These are phyloP conservation scores for Wickerhamomyces subpelliculosus DNA, from an alignment of 805 yeast species.

Conservation along the genomic window DNA sequence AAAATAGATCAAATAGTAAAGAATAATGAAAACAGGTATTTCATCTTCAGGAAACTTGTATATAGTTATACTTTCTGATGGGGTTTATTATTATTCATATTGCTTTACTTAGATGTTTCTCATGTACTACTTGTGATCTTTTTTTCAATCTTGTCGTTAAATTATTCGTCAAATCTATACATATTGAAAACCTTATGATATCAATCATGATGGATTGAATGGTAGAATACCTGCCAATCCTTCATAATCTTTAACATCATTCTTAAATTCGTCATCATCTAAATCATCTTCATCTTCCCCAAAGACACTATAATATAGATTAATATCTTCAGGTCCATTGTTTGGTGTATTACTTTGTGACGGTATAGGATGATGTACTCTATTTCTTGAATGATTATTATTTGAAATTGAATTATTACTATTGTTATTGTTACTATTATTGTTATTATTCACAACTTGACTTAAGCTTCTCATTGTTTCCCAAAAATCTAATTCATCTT, in stretches of 20 bases:
- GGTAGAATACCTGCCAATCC: constrained; percentile 16
- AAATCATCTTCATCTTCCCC: constrained; percentile 13
- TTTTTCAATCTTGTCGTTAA: no score
- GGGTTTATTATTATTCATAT: no score
- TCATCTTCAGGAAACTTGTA: no score
- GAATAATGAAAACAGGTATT: no score
- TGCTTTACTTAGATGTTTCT: no score
- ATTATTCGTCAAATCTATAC: no score
- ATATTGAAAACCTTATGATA: no score
- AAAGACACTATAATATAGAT: constrained; percentile 5
- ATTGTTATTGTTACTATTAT: constrained; percentile 10
- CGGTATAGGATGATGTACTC: neutral
- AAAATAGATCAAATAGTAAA: constrained; percentile 23
- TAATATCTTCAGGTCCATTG: neutral
- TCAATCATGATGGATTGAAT: constrained; percentile 20
- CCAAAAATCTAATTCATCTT: constrained; percentile 66
- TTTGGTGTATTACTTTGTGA: neutral
- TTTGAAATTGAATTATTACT: constrained; percentile 8
- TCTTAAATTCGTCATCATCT: constrained; percentile 15
- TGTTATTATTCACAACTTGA: constrained; percentile 25
- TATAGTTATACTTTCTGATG: no score
- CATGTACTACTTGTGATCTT: no score
- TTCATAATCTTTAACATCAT: constrained; percentile 8
- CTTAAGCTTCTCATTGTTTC: constrained; percentile 58
- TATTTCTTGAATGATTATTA: neutral